phyloP scores from a whole-genome alignment of 208 protist species.

The Angomonas desouzai region DNA sequence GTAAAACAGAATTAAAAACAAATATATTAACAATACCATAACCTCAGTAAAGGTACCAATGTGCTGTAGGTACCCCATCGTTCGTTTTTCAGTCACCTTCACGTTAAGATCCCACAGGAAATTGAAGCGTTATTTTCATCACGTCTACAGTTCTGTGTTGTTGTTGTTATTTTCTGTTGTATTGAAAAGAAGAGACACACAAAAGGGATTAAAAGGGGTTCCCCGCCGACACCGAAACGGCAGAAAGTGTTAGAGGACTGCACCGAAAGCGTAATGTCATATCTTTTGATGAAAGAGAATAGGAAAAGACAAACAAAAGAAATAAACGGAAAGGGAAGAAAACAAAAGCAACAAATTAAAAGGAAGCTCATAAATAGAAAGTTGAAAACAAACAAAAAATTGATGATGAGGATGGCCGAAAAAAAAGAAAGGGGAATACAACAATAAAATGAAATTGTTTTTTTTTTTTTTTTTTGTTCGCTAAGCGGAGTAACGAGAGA shows the following conservation, averaged over 20 bases:
- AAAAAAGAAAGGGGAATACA: conserved; percentile 12
- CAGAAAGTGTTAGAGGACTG: no score
- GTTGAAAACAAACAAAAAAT: conserved; percentile 19
- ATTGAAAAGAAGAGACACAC: neutral
- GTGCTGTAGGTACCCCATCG: conserved; percentile 4
- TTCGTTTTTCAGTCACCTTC: conserved; percentile 11
- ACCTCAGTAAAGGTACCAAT: conserved; percentile 5
- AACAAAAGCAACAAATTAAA: conserved; percentile 11
- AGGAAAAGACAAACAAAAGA: conserved; percentile 7
- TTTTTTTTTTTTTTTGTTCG: no score
- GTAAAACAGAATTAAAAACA: neutral
- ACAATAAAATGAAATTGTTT: no score
- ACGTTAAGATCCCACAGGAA: conserved; percentile 14
- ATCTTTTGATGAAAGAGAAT: no score
- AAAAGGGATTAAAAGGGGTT: no score
- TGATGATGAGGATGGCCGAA: conserved; percentile 16
- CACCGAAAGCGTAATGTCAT: no score
- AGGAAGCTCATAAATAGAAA: conserved; percentile 1
- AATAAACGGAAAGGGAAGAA: conserved; percentile 11
- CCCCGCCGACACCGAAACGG: no score
- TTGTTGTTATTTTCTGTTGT: no score
- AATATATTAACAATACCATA: conserved; percentile 4
- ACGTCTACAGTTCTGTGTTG: no score
- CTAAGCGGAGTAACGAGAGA: no score
- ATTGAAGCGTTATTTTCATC: conserved; percentile 13